Evolutionary conservation across 768 basidiomycete genomes (phyloP), one percentile per base, ranked within the genome.

Genomic region (Aureoboletus auriporus): DNA sequence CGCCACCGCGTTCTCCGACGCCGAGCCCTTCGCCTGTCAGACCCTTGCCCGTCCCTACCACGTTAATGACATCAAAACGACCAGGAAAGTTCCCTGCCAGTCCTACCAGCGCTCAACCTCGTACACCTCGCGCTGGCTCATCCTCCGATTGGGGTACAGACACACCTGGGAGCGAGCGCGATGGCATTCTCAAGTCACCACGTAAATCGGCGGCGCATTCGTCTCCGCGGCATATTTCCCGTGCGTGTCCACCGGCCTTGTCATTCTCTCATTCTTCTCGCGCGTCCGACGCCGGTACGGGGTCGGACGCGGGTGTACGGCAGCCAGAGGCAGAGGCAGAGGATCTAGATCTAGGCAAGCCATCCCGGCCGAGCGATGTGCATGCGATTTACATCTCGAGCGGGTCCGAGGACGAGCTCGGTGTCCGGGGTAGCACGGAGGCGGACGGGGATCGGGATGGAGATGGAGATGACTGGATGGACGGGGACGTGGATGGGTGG

Each of bases 371-470:
- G 16, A 56, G 56, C 42, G 52, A 58, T 37, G 8, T 45, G 9
- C 53, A 47, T 43, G 53, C 50, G 12, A 64, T 64, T 26, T 63
- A 42, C 41, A 64, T 64, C 17, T 65, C 63, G 8, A 64, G 63
- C 8, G 62, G 50, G 20, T 65, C 63, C 27, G 63, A 64, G 39
- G 58, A 53, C n/a, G 60, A 55, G 35, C 37, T n/a, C 5, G 14
- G n/a, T 6, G 33, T 36, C 16, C 9, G 17, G 29, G 26, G 43
- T 43, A 16, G 26, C 12, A 4, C 39, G 17, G 13, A 20, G 6
- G 12, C 31, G 16, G 17, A 17, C 36, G 14, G 36, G 10, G 34
- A 46, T 13, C 28, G 26, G 11, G 36, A 38, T 16, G 6, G 9
- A 17, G 55, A 36, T 7, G 35, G 10, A 30, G 14, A n/a, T 9